phyloP scores from a whole-genome alignment of 2,329 filamentous ascomycete genomes.

The Colletotrichum sojae region DNA sequence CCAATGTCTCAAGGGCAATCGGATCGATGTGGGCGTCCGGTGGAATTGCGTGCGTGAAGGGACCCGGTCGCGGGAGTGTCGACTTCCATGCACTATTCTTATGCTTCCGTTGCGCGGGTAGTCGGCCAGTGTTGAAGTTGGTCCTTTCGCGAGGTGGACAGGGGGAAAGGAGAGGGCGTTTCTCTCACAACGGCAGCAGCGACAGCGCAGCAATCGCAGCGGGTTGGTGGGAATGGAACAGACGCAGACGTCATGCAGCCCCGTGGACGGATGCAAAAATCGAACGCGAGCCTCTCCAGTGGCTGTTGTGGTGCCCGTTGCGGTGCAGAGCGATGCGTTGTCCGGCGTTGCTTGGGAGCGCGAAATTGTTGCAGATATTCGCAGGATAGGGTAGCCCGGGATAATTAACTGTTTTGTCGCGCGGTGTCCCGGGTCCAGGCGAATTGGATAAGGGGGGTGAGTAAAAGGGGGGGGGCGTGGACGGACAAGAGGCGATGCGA shows the following conservation, averaged over 20 bases:
- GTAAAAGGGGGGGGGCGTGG: constrained; percentile 24
- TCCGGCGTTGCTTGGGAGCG: constrained; percentile 29
- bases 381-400: constrained; percentile 33
- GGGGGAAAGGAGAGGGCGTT: not conserved
- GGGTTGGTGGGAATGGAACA: constrained; percentile 11
- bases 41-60: constrained; percentile 29
- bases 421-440: constrained; percentile 11
- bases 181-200: constrained; percentile 1
- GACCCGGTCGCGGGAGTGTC: constrained; percentile 16
- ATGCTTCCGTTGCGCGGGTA: constrained; percentile 18
- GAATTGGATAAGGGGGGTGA: constrained; percentile 14
- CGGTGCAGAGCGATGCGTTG: constrained; percentile 36
- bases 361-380: constrained; percentile 32
- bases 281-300: constrained; percentile 12
- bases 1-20: constrained; percentile 35
- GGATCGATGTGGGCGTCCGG: constrained; percentile 24
- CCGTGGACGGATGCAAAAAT: constrained; percentile 10
- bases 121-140: not conserved
- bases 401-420: constrained; percentile 38
- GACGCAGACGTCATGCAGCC: constrained; percentile 25
- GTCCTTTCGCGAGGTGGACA: constrained; percentile 3
- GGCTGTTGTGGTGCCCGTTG: constrained; percentile 22
- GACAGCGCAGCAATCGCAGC: constrained; percentile 30
- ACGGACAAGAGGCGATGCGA: constrained; percentile 6
- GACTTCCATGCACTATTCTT: constrained; percentile 36